These are phyloP conservation scores for Arabis alpina DNA, from an alignment of 345 rosid genomes.

Conservation along the genomic window DNA sequence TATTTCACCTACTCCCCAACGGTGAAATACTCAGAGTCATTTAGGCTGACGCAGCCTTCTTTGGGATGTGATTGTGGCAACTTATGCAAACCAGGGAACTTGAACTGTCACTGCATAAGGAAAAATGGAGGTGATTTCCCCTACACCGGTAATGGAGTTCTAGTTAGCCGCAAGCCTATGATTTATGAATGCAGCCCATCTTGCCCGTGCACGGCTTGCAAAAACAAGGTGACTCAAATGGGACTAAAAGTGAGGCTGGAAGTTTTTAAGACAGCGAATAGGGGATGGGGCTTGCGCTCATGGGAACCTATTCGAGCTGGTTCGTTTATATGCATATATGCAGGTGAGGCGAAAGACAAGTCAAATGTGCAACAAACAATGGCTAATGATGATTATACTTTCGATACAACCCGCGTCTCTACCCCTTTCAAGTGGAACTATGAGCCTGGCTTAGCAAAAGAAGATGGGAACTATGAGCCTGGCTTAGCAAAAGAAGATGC, in stretches of 20 bases:
- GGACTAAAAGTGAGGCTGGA: slow-evolving; percentile 70
- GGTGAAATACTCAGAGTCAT: slow-evolving; percentile 62
- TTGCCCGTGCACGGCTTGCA: slow-evolving; percentile 75
- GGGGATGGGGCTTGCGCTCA: slow-evolving; percentile 90
- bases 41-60: slow-evolving; percentile 54
- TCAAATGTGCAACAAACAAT: slow-evolving; percentile 42
- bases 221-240: slow-evolving; percentile 67
- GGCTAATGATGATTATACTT: slow-evolving; percentile 63
- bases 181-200: slow-evolving; percentile 79
- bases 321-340: slow-evolving; percentile 81
- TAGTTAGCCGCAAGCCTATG: slow-evolving; percentile 66
- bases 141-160: slow-evolving; percentile 60
- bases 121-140: slow-evolving; percentile 73
- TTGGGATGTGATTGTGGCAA: slow-evolving; percentile 56
- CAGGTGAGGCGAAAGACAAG: slow-evolving; percentile 74
- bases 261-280: slow-evolving; percentile 77
- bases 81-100: slow-evolving; percentile 71
- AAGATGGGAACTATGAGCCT: slow-evolving; percentile 17
- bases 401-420: slow-evolving; percentile 60
- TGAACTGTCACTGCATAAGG: slow-evolving; percentile 68
- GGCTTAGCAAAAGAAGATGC: slow-evolving; percentile 43
- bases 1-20: slow-evolving; percentile 67
- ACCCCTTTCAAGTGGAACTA: slow-evolving; percentile 62
- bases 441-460: slow-evolving; percentile 48
- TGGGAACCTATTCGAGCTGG: slow-evolving; percentile 95